A percentile compares a stretch with the other conserved stretches of the same genome.
These are phyloP conservation scores for Phyllosticta citrichinensis DNA, from an alignment of 2,329 filamentous ascomycete species.

Conservation along the genomic window DNA sequence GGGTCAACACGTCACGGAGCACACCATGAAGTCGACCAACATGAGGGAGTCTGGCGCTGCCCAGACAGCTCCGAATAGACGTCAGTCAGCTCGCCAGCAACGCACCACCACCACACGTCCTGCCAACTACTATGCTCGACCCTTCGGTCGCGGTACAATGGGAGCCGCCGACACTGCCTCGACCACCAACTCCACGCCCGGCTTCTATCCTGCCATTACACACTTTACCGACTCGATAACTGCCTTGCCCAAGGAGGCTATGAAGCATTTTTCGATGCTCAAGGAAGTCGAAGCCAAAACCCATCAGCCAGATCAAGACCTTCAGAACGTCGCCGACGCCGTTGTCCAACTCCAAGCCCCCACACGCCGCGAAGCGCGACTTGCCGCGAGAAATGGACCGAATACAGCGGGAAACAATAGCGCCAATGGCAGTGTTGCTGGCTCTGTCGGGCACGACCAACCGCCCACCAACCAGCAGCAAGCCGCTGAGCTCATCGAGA, in stretches of 20 bases:
- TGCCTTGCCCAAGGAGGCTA: conserved; percentile 86
- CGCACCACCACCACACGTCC: conserved; percentile 37
- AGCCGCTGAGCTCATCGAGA: conserved; percentile 17
- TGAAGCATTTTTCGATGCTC: conserved; percentile 87
- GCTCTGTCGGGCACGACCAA: conserved; percentile 16
- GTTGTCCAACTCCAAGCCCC: conserved; percentile 42
- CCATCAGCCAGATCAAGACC: conserved; percentile 72
- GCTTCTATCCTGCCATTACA: conserved; percentile 56
- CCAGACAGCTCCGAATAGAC: conserved; percentile 14
- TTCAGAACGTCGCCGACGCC: conserved; percentile 63
- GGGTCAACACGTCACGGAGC: conserved; percentile 6
- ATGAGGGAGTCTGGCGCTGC: conserved; percentile 4
- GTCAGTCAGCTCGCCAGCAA: conserved; percentile 36
- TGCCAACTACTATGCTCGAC: conserved; percentile 42
- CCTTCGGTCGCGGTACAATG: conserved; percentile 30
- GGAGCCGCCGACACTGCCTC: conserved; percentile 29
- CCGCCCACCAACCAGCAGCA: conserved; percentile 19
- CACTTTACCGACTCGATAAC: conserved; percentile 87
- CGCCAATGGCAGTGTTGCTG: conserved; percentile 30
- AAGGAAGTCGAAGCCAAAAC: conserved; percentile 98
- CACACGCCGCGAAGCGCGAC: conserved; percentile 11
- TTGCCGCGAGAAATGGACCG: conserved; percentile 22
- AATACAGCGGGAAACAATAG: conserved; percentile 31
- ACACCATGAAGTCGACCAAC: conserved; percentile 11
- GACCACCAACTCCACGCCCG: conserved; percentile 28